Evolutionary conservation across 768 basidiomycete genomes (phyloP).

Genomic region (Panaeolus papilionaceus): DNA sequence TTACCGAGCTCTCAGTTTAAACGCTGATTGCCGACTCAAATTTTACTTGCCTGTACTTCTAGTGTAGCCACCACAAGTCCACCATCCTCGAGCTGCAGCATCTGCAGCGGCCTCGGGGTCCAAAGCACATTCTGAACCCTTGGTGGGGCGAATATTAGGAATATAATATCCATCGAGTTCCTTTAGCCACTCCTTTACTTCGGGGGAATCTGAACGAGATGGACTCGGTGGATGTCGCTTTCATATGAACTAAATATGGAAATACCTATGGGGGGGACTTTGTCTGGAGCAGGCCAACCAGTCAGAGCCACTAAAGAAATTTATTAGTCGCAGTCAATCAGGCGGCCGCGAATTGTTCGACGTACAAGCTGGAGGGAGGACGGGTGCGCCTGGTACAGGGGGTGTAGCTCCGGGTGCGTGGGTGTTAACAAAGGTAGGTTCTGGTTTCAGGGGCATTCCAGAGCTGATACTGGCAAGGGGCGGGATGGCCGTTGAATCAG

Average conservation of each 20-base stretch:
- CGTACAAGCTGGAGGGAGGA: constrained; percentile 62
- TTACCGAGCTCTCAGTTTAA: background rate
- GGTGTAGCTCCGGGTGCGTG: constrained; percentile 64
- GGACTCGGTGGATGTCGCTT: background rate
- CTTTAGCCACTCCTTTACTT: constrained; percentile 76
- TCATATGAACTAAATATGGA: constrained; percentile 9
- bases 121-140: constrained; percentile 68
- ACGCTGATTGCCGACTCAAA: constrained; percentile 11
- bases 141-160: constrained; percentile 65
- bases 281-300: constrained; percentile 72
- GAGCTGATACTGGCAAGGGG: constrained; percentile 63
- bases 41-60: constrained; percentile 47
- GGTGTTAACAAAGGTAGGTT: constrained; percentile 56
- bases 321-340: background rate
- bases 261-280: constrained; percentile 65
- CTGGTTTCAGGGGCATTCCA: constrained; percentile 62
- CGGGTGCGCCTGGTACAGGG: constrained; percentile 67
- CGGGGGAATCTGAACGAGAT: constrained; percentile 48
- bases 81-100: constrained; percentile 76
- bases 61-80: constrained; percentile 85
- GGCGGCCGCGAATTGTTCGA: constrained; percentile 14
- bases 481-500: constrained; percentile 53
- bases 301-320: constrained; percentile 23
- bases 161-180: constrained; percentile 76
- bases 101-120: constrained; percentile 60